These are phyloP conservation scores for Nymphaea thermarum DNA, from an alignment of 164 flowering plant species.

Conservation along the genomic window DNA sequence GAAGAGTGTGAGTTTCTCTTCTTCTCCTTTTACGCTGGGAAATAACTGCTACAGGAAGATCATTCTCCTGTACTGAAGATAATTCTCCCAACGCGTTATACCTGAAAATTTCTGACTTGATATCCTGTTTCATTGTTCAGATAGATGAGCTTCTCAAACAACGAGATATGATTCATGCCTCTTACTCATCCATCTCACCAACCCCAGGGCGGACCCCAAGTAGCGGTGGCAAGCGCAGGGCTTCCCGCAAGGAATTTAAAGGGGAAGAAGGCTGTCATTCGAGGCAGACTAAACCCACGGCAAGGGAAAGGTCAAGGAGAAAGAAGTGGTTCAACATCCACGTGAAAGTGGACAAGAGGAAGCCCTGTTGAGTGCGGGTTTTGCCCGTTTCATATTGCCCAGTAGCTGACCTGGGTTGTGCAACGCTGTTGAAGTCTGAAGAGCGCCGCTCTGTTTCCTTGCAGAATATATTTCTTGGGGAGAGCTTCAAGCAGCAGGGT, in stretches of 20 bases:
- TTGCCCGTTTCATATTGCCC: background rate
- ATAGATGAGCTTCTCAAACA: conserved; percentile 83
- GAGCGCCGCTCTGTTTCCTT: background rate
- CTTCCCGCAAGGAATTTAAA: conserved; percentile 37
- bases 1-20: conserved; percentile 46
- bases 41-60: too few relatives aligned
- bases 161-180: conserved; percentile 71
- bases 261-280: conserved; percentile 38
- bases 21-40: too few relatives aligned
- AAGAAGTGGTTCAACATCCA: conserved; percentile 87
- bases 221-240: conserved; percentile 38
- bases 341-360: conserved; percentile 67
- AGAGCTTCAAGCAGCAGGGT: background rate
- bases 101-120: background rate
- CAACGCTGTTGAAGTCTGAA: background rate
- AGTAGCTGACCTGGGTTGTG: background rate
- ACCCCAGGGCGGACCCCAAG: conserved; percentile 59
- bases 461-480: background rate
- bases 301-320: conserved; percentile 56
- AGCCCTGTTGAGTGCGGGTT: conserved; percentile 40
- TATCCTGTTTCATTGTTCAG: conserved; percentile 18
- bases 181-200: conserved; percentile 44
- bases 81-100: background rate
- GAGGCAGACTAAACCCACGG: conserved; percentile 25
- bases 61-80: background rate